Base-by-base conservation (phyloP, 371 early-diverging fungal genomes). In the Fennellomyces sp. region DNA sequence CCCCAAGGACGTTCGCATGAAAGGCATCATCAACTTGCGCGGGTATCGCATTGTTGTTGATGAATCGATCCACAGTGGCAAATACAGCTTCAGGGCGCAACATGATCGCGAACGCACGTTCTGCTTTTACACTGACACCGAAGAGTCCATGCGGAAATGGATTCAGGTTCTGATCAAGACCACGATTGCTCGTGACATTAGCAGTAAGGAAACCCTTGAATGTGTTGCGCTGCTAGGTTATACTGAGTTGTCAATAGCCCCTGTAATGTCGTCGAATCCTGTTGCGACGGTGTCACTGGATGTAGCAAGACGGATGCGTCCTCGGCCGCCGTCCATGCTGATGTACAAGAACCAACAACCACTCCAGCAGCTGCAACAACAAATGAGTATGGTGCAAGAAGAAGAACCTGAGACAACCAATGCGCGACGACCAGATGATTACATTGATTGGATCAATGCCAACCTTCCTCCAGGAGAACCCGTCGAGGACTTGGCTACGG, bases 81-180 rank as follows among this genome's bases (percentile, higher is more conserved):
- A 88, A 60, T 89, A 86, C 61, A 83, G 88, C 48, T 89, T 89
- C 67, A 87, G 85, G 63, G 83, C 85, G 3, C 83, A 85, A n/a
- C 90, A 88, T 52, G 87, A 85, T 4, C 70, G 75, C 2, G 78
- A 84, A 52, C 76, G 88, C 28, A 81, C 84, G 38, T 84, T 86
- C 61, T 83, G 61, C 59, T 88, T 90, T 65, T 87, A 85, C 61
- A 81, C 83, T 5, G 89, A 88, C 28, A 81, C 82, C 15, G 78
- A 82, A 49, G 67, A 75, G 1, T 75, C 73, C 8, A 84, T 83
- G 79, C 76, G 76, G 8, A 66, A 66, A 1, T 90, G 89, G 89
- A 70, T 88, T 26, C 87, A 83, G 36, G 82, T 83, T 27, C 59
- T 90, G 55, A 89, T 88, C 81, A 90, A 90, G 58, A 82, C 88